phyloP scores from a whole-genome alignment of 805 yeast species.

The Saccharomycopsis guyanensis region DNA sequence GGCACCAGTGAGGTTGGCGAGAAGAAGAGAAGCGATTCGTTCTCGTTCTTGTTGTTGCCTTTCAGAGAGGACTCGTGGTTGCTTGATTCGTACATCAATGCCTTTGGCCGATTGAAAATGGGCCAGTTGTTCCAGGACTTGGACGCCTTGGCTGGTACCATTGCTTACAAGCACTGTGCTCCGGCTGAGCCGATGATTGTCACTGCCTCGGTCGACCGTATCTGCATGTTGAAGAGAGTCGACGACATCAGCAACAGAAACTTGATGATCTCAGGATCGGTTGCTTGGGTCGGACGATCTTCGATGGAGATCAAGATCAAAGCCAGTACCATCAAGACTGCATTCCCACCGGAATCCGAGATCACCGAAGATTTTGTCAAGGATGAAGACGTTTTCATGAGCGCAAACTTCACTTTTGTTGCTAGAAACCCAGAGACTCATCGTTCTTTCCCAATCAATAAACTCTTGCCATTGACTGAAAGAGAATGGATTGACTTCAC shows the following conservation, averaged over 20 bases:
- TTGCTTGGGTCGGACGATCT: slow-evolving; percentile 89
- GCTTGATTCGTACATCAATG: slow-evolving; percentile 81
- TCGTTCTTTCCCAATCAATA: slow-evolving; percentile 79
- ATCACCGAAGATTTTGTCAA: slow-evolving; percentile 52
- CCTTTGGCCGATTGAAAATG: slow-evolving; percentile 84
- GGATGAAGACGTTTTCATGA: slow-evolving; percentile 63
- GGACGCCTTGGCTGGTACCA: slow-evolving; percentile 90
- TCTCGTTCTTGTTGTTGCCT: slow-evolving; percentile 61
- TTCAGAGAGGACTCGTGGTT: slow-evolving; percentile 78
- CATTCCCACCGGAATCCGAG: slow-evolving; percentile 35
- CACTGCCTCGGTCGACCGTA: slow-evolving; percentile 90
- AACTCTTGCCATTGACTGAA: slow-evolving; percentile 66
- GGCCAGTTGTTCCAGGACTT: slow-evolving; percentile 93
- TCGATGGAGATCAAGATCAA: slow-evolving; percentile 93
- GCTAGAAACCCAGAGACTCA: slow-evolving; percentile 94
- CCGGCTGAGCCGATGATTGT: slow-evolving; percentile 96
- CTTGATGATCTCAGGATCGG: slow-evolving; percentile 81
- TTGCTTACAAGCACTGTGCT: slow-evolving; percentile 86
- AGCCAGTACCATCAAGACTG: slow-evolving; percentile 68
- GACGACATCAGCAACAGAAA: slow-evolving; percentile 71
- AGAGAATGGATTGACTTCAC: slow-evolving; percentile 76
- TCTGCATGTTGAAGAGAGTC: slow-evolving; percentile 75
- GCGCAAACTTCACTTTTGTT: slow-evolving; percentile 91
- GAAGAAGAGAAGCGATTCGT: slow-evolving; percentile 71
- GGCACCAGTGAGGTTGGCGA: slow-evolving; percentile 64